A percentile compares a stretch with the other conserved stretches of the same genome.
phyloP scores from a whole-genome alignment of 257 asterid genomes.

The Paraleonurus japonicus region DNA sequence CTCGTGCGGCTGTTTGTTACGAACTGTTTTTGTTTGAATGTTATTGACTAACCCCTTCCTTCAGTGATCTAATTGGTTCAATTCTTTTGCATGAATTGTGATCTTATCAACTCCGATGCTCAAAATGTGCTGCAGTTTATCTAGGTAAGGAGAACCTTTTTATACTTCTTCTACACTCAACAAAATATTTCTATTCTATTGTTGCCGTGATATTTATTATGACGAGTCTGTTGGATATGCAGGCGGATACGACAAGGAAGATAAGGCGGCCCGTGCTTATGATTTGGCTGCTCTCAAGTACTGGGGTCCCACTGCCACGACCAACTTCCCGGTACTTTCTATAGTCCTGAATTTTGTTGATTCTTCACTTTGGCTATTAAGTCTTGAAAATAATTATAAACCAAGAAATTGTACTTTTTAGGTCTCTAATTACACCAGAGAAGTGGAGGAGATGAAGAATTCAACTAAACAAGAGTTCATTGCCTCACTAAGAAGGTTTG shows the following conservation, averaged over 20 bases:
- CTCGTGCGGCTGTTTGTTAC: neutral
- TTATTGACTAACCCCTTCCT: neutral
- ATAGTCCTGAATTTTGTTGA: neutral
- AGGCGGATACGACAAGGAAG: slow-evolving; percentile 97
- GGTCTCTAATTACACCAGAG: slow-evolving; percentile 65
- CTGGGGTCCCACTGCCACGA: slow-evolving; percentile 92
- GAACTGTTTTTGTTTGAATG: neutral
- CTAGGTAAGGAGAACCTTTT: slow-evolving; percentile 55
- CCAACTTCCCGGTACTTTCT: slow-evolving; percentile 67
- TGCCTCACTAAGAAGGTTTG: slow-evolving; percentile 87
- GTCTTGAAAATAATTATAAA: slow-evolving; percentile 4
- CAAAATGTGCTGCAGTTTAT: slow-evolving; percentile 61
- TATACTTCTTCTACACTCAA: neutral
- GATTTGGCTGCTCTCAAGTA: slow-evolving; percentile 92
- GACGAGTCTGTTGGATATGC: slow-evolving; percentile 20
- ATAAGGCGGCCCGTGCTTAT: slow-evolving; percentile 82
- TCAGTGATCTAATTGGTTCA: slow-evolving; percentile 22
- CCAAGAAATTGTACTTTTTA: slow-evolving; percentile 17
- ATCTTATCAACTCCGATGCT: slow-evolving; percentile 28
- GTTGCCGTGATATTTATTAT: neutral
- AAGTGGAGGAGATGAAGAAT: slow-evolving; percentile 76
- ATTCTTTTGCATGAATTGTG: slow-evolving; percentile 40
- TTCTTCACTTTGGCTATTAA: neutral
- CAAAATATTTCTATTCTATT: neutral
- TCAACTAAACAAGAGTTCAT: slow-evolving; percentile 84